Conservation (phyloP, 2,329 filamentous ascomycete genomes). For the Neurospora sp. region DNA sequence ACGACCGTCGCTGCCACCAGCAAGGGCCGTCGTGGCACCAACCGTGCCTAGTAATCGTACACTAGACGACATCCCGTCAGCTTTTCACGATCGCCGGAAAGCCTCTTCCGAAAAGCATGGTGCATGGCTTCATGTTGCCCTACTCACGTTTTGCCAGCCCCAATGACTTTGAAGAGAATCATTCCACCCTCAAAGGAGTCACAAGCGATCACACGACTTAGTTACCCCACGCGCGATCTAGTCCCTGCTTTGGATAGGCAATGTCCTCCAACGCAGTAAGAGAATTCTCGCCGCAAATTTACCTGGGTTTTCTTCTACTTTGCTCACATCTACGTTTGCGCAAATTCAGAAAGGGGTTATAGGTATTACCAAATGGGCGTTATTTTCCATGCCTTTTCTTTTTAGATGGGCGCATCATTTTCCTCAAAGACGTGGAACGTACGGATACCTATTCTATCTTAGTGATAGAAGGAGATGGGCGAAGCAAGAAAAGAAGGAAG, state of each 20-base stretch:
- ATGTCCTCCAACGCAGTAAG: not conserved
- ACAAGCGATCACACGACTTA: not conserved
- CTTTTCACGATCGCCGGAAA: not conserved
- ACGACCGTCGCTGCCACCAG: conserved; percentile 39
- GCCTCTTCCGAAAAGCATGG: not conserved
- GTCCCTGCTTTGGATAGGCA: not conserved
- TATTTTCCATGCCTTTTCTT: not conserved
- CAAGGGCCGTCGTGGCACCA: conserved; percentile 28
- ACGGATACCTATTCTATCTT: not conserved
- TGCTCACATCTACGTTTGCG: not conserved
- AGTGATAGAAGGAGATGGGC: not conserved
- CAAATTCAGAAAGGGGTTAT: not conserved
- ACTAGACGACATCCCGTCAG: conserved; percentile 6
- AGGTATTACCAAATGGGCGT: not conserved
- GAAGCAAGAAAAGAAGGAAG: not conserved
- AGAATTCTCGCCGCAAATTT: not conserved
- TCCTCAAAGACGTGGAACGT: not conserved
- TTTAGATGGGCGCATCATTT: not conserved
- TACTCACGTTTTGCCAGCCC: not conserved
- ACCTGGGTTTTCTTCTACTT: not conserved
- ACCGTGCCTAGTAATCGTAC: conserved; percentile 13
- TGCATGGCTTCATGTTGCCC: not conserved
- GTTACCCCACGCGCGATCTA: not conserved
- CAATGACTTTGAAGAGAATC: not conserved
- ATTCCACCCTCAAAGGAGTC: not conserved